phyloP scores from a whole-genome alignment of 495 filamentous ascomycete species.

The Pseudoneurospora amorphoporcata region DNA sequence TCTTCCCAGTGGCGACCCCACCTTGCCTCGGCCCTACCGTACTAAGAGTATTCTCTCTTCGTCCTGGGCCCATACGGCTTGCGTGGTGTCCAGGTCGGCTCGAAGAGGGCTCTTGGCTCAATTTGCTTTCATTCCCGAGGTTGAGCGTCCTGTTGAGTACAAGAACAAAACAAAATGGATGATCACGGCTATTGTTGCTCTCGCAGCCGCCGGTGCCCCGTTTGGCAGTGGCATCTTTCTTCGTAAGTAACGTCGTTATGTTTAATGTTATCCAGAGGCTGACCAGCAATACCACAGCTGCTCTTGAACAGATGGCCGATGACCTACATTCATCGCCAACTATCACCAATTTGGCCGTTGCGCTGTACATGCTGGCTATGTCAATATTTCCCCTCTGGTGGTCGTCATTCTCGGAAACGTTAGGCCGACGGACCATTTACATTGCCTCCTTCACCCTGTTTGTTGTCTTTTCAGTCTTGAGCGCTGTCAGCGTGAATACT shows the following conservation, averaged over 20 bases:
- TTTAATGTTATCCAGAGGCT: background rate
- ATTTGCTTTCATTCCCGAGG: constrained; percentile 71
- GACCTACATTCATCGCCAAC: constrained; percentile 58
- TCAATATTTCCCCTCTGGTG: constrained; percentile 90
- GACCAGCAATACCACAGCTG: constrained; percentile 38
- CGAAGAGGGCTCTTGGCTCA: constrained; percentile 68
- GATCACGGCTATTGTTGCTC: constrained; percentile 69
- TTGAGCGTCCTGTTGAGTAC: constrained; percentile 68
- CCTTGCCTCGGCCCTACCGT: constrained; percentile 14
- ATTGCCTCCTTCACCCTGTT: constrained; percentile 72
- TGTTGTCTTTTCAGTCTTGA: constrained; percentile 63
- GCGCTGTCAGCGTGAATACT: constrained; percentile 65
- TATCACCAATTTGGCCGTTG: constrained; percentile 71
- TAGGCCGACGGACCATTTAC: constrained; percentile 80
- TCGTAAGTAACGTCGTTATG: constrained; percentile 43
- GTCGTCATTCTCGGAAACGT: constrained; percentile 78
- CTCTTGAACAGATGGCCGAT: constrained; percentile 55
- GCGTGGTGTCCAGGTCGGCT: constrained; percentile 51
- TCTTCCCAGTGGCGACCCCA: background rate
- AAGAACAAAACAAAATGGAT: constrained; percentile 66
- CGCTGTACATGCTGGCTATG: constrained; percentile 86
- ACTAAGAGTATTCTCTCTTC: constrained; percentile 22
- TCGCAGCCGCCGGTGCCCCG: constrained; percentile 66
- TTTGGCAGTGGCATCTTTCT: constrained; percentile 80
- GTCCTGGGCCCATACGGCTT: constrained; percentile 25